A percentile compares a stretch with the other conserved stretches of the same genome.
phyloP scores from a whole-genome alignment of 1,284 basidiomycete genomes.

The Trametes hirsuta region DNA sequence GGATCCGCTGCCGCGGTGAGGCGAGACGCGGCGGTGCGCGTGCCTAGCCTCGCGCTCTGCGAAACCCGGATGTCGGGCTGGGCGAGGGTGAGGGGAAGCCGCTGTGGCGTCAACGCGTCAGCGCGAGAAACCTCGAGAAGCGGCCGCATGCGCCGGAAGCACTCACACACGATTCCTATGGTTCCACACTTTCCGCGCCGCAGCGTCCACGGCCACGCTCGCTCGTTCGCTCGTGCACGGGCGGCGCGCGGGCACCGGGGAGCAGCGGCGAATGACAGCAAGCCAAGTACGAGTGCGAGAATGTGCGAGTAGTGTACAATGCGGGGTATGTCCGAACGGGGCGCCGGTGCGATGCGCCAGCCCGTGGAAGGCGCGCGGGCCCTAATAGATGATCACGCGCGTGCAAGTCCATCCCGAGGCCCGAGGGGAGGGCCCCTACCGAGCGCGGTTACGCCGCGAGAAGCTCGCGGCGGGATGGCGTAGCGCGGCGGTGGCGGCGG shows the following conservation, averaged over 20 bases:
- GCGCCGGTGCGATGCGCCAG: neutral
- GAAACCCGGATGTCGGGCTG: neutral
- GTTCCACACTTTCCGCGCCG: neutral
- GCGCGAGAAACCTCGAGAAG: constrained; percentile 26
- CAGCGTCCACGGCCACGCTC: neutral
- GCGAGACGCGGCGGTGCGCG: neutral
- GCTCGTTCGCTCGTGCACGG: neutral
- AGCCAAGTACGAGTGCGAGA: neutral
- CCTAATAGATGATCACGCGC: neutral
- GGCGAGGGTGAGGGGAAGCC: constrained; percentile 1
- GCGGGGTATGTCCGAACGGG: constrained; percentile 11
- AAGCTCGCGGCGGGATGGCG: constrained; percentile 17
- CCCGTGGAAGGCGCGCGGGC: neutral
- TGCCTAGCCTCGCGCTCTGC: neutral
- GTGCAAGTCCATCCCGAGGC: neutral
- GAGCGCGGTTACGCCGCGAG: constrained; percentile 24
- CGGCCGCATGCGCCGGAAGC: constrained; percentile 17
- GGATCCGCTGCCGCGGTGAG: neutral
- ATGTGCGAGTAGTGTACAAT: constrained; percentile 23
- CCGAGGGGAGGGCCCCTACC: constrained; percentile 14
- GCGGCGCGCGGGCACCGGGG: no score
- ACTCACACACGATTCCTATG: constrained; percentile 18
- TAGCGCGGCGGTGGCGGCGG: constrained; percentile 3
- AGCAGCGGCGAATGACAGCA: neutral
- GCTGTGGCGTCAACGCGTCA: constrained; percentile 19